Evolutionary conservation across 768 basidiomycete genomes (phyloP), one percentile per base, ranked within the genome.

Genomic region (Wakefieldia striispora): DNA sequence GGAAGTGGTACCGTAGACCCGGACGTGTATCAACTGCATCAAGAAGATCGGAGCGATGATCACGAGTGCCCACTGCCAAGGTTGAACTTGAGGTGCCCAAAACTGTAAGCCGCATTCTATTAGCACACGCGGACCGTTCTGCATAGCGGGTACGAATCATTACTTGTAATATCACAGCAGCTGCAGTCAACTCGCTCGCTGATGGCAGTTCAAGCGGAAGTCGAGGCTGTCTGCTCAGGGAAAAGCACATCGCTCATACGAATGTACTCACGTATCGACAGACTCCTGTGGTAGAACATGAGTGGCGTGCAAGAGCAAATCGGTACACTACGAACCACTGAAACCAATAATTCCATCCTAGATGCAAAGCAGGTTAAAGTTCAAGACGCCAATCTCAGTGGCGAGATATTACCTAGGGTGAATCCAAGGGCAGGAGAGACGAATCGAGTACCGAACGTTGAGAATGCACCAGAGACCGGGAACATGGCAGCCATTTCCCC

Each of bases 401-500:
- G 14, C 17, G n/a, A 21, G 36, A 38, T 4, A 1, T 41, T 56
- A 77, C 78, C 80, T 35, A 80, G 66, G 17, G 80, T 79, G 56
- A 83, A 84, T 5, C 80, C 83, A 24, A 84, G 70, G 3, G 80
- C 77, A 19, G 78, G 77, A 12, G 80, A 81, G 39, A 84, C 77
- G 50, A 84, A 83, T 26, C 82, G 75, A 17, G 73, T 68, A 1
- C 79, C 81, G 51, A 83, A 81, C 19, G 72, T 68, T 16, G 82
- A 78, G 61, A 84, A 83, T 29, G 80, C 77, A 29, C 81, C 83
- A 21, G 80, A 79, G 21, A 84, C 79, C 0, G 81, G 82, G 50
- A 73, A 83, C 68, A 83, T 77, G 16, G 80, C 74, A 19, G 82
- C 73, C 83, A 87, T 84, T 60, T 85, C 83, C 11, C 83, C 83